Evolutionary conservation across 768 basidiomycete genomes (phyloP).

Genomic region (Dioszegia hungarica): DNA sequence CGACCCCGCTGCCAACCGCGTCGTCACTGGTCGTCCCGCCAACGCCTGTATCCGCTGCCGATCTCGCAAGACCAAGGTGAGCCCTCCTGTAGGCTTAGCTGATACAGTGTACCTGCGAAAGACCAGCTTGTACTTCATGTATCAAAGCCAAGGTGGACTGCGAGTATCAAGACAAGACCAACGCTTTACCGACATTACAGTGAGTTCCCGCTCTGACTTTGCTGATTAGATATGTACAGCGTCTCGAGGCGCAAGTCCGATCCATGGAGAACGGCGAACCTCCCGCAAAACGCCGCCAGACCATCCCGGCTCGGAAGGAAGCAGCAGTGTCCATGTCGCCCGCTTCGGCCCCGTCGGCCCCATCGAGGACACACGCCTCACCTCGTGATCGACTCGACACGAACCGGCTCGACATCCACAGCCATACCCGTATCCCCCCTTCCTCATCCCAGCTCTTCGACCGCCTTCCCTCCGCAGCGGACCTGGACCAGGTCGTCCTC

Average conservation of each 20-base stretch:
- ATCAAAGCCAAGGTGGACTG: slow-evolving; percentile 4
- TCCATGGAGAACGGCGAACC: not conserved
- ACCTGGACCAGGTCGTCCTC: not conserved
- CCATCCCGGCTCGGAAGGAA: not conserved
- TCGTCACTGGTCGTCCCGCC: not conserved
- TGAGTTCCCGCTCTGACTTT: not conserved
- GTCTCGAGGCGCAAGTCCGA: not conserved
- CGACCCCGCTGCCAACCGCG: not conserved
- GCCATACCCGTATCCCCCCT: no score
- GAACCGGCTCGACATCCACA: no score
- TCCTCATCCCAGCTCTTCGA: not conserved
- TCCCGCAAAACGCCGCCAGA: not conserved
- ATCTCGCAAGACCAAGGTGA: slow-evolving; percentile 13
- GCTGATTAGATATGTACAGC: not conserved
- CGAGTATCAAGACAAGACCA: slow-evolving; percentile 3
- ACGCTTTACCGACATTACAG: not conserved
- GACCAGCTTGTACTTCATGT: slow-evolving; percentile 12
- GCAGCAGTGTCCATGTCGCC: not conserved
- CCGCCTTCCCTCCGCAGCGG: not conserved
- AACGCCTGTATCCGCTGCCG: slow-evolving; percentile 12
- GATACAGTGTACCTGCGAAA: slow-evolving; percentile 9
- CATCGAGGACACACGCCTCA: no score
- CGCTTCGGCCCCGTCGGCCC: not conserved
- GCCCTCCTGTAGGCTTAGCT: not conserved
- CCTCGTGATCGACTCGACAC: no score